Percentiles rank a stretch among this genome's conserved stretches.
Conservation (phyloP, 1,284 basidiomycete species). For the Trichosporon sp. region DNA sequence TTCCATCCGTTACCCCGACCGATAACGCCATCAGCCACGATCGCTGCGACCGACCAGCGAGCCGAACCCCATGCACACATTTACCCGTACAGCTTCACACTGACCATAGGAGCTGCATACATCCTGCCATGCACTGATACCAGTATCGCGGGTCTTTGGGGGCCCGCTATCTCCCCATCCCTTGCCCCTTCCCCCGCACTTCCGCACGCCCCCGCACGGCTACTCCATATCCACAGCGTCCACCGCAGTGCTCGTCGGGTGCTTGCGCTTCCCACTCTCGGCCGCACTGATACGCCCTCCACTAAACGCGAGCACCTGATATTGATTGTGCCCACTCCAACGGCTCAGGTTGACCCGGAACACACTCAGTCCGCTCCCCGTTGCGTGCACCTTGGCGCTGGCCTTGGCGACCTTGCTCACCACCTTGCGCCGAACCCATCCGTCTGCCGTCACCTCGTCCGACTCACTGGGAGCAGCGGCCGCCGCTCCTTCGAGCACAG, state of each 20-base stretch:
- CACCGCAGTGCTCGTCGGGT: constrained; percentile 7
- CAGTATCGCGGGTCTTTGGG: no score
- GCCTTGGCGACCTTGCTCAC: constrained; percentile 21
- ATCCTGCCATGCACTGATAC: neutral
- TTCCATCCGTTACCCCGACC: no score
- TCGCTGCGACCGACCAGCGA: no score
- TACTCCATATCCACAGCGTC: neutral
- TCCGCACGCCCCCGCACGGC: no score
- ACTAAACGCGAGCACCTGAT: constrained; percentile 39
- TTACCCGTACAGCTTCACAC: no score
- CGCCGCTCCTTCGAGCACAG: constrained; percentile 8
- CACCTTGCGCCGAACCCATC: constrained; percentile 43
- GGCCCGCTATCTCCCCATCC: neutral
- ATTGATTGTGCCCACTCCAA: constrained; percentile 37
- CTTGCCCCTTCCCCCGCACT: neutral
- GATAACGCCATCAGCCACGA: no score
- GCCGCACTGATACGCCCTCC: neutral
- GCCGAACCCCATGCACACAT: no score
- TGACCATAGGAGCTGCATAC: no score
- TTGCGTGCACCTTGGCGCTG: constrained; percentile 8
- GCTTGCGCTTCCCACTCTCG: constrained; percentile 4
- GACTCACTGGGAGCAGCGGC: constrained; percentile 24
- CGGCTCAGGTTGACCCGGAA: constrained; percentile 53
- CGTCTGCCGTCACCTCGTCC: constrained; percentile 33
- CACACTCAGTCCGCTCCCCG: constrained; percentile 45